These are phyloP conservation scores for Bacidia gigantensis DNA, from an alignment of 495 filamentous ascomycete genomes.

Conservation along the genomic window DNA sequence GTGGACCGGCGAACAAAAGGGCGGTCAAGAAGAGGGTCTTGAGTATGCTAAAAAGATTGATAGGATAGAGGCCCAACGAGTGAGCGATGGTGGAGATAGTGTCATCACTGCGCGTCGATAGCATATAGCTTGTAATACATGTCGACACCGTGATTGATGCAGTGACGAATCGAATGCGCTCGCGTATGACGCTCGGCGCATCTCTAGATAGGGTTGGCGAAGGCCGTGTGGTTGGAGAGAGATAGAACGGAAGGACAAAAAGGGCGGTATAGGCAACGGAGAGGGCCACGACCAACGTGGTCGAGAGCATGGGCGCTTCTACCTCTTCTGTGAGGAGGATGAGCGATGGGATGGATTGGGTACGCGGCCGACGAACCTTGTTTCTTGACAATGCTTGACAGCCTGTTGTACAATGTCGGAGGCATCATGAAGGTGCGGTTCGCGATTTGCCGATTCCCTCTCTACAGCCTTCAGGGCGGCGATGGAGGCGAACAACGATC, in stretches of 20 bases:
- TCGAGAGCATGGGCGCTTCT: constrained; percentile 34
- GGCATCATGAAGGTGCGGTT: constrained; percentile 16
- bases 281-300: constrained; percentile 31
- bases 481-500: not conserved
- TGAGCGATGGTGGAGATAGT: constrained; percentile 41
- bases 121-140: constrained; percentile 45
- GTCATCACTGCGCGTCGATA: constrained; percentile 31
- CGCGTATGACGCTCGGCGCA: constrained; percentile 77
- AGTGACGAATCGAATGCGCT: constrained; percentile 63
- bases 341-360: too few relatives aligned
- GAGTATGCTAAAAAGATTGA: constrained; percentile 45
- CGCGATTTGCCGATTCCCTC: too few relatives aligned
- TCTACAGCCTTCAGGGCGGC: too few relatives aligned
- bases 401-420: constrained; percentile 25
- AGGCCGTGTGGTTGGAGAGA: constrained; percentile 64
- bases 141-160: constrained; percentile 51
- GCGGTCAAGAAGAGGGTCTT: constrained; percentile 51
- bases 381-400: constrained; percentile 21
- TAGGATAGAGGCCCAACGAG: constrained; percentile 62
- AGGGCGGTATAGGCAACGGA: constrained; percentile 61
- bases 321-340: constrained; percentile 13
- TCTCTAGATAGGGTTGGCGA: constrained; percentile 73
- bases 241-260: constrained; percentile 88
- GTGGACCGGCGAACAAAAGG: constrained; percentile 71
- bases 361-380: too few relatives aligned